Base-by-base conservation (phyloP, 768 basidiomycete genomes). In the Gyrodon lividus region DNA sequence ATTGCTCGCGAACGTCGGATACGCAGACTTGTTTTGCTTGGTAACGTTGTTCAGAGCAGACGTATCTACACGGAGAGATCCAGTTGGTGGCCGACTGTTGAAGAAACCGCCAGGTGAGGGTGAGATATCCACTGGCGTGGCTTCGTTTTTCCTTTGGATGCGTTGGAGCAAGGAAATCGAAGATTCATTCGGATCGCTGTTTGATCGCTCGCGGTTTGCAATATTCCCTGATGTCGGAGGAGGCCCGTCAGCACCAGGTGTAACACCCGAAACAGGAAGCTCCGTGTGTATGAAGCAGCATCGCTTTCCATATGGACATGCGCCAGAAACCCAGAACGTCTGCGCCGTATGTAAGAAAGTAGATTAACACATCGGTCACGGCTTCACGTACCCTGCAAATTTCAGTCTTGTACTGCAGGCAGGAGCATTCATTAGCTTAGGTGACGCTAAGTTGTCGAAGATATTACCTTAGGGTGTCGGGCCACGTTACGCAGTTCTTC, bases 241-340 rank as follows among this genome's bases (percentile, higher is more conserved):
- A 23, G 76, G 70, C 23, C 76, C 76, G 30, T 76, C 78, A 31
- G 79, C 74, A 42, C 79, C 79, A 50, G 80, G 79, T 40, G 80
- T 72, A 17, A 75, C 73, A 23, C 81, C 84, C n/a, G 80, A 75
- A 40, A 77, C 75, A 16, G 90, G 88, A 40, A 91, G 76, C 62
- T 89, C 90, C 2, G 92, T 93, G 63, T 94, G 92, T 61, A 94
- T 93, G 78, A 94, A 94, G 73, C 92, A 94, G 70, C 92, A 94
- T 50, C 92, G 74, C 70, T 92, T 92, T 47, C 92, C 92, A 58
- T 94, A 94, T 0, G 92, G 92, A 65, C 92, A 94, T 16, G 92
- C 91, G 23, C 92, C 92, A 42, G 91, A 92, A 12, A 93, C 87
- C 89, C 92, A 94, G 76, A 94, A 94, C 7, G 92, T 94, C 86